Evolutionary conservation across 2,329 filamentous ascomycete genomes (phyloP).

Genomic region (Sclerotinia trifoliorum): DNA sequence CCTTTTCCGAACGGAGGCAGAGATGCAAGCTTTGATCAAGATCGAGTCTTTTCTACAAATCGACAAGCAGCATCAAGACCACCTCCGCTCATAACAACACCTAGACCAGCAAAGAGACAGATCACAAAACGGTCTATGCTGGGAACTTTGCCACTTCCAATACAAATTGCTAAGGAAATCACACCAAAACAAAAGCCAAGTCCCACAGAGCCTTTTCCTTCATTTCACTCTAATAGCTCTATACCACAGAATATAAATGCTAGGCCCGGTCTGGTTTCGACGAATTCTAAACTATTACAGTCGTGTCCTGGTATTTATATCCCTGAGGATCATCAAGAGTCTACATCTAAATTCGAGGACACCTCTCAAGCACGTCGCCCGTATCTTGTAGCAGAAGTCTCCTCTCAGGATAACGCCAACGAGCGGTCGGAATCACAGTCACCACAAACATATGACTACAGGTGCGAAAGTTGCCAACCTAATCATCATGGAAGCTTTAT

Average conservation of each 20-base stretch:
- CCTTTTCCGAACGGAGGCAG: not conserved
- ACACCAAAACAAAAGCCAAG: not conserved
- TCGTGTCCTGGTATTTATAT: not conserved
- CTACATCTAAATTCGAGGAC: not conserved
- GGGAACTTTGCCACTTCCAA: not conserved
- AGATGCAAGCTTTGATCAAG: not conserved
- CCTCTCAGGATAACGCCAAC: not conserved
- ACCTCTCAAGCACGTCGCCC: not conserved
- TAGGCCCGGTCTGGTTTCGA: not conserved
- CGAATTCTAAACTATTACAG: not conserved
- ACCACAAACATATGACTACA: not conserved
- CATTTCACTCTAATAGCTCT: not conserved
- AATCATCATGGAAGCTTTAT: conserved; percentile 28
- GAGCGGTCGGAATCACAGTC: not conserved
- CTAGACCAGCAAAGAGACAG: not conserved
- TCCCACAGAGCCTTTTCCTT: not conserved
- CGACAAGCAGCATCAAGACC: not conserved
- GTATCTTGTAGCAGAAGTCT: not conserved
- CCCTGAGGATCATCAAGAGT: not conserved
- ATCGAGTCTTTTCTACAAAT: not conserved
- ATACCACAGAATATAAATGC: not conserved
- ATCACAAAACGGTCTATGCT: not conserved
- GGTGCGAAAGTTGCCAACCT: not conserved
- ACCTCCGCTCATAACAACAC: not conserved
- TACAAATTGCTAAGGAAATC: not conserved